Evolutionary conservation across 192 early-diverging fungal species (phyloP).

Genomic region (Oehlia diaphana): DNA sequence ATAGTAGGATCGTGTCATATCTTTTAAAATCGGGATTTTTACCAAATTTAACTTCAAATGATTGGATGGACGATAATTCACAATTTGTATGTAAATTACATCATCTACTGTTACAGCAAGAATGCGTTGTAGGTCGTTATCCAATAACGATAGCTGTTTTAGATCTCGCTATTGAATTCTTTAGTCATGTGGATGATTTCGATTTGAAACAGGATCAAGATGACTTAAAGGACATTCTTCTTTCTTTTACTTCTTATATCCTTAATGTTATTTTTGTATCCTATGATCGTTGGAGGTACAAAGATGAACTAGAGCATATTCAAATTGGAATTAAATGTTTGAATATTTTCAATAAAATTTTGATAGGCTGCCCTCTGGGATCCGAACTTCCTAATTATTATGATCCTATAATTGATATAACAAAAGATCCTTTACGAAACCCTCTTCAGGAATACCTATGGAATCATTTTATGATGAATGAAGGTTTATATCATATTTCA

Average conservation of each 20-base stretch:
- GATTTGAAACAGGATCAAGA: conserved; percentile 18
- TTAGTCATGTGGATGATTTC: neutral
- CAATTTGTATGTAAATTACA: conserved; percentile 7
- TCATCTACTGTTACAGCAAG: conserved; percentile 11
- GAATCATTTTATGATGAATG: conserved; percentile 49
- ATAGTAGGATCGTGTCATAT: neutral
- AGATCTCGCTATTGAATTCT: conserved; percentile 32
- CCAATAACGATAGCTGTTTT: conserved; percentile 39
- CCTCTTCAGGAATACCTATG: conserved; percentile 42
- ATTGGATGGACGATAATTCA: neutral
- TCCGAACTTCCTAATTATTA: conserved; percentile 9
- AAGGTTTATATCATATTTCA: conserved; percentile 45
- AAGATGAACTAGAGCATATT: conserved; percentile 36
- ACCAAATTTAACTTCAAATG: neutral
- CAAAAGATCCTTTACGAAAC: conserved; percentile 19
- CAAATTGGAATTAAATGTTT: conserved; percentile 37
- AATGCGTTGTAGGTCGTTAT: conserved; percentile 38
- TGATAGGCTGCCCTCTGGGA: conserved; percentile 33
- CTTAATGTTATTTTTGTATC: conserved; percentile 39
- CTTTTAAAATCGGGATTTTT: conserved; percentile 11
- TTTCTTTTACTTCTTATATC: conserved; percentile 40
- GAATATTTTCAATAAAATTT: conserved; percentile 35
- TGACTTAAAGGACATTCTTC: conserved; percentile 35
- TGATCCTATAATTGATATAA: conserved; percentile 18
- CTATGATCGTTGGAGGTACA: conserved; percentile 47